Percentiles rank a stretch among this genome's conserved stretches.
These are phyloP conservation scores for Pyrenula aspistea DNA, from an alignment of 495 filamentous ascomycete genomes.

Conservation along the genomic window DNA sequence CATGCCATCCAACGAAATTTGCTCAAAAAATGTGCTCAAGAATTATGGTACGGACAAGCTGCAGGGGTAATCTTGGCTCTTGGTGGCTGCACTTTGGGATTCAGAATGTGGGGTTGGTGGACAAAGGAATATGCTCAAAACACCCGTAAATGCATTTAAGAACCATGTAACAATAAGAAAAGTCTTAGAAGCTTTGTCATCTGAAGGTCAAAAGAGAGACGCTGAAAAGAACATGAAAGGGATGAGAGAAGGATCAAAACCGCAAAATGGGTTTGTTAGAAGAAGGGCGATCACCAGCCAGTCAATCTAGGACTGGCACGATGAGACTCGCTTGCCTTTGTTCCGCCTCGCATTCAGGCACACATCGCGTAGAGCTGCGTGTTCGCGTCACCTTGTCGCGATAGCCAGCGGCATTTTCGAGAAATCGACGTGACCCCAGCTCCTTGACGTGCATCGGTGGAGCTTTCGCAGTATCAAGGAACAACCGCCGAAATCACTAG, in stretches of 20 bases:
- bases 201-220: background rate
- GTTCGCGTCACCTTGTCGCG: background rate
- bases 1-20: background rate
- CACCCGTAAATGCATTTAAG: background rate
- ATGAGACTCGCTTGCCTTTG: background rate
- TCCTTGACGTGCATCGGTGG: background rate
- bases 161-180: background rate
- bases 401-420: background rate
- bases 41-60: background rate
- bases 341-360: background rate
- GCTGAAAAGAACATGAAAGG: background rate
- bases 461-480: background rate
- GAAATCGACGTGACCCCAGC: background rate
- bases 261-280: background rate
- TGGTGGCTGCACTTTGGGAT: background rate
- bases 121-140: background rate
- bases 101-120: background rate
- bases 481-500: background rate
- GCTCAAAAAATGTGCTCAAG: background rate
- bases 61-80: background rate
- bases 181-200: background rate
- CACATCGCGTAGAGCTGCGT: background rate
- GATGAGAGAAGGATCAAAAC: background rate
- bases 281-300: background rate
- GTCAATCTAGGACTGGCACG: background rate